Evolutionary conservation across 768 basidiomycete genomes (phyloP).

Genomic region (Leccinum uliginosum): DNA sequence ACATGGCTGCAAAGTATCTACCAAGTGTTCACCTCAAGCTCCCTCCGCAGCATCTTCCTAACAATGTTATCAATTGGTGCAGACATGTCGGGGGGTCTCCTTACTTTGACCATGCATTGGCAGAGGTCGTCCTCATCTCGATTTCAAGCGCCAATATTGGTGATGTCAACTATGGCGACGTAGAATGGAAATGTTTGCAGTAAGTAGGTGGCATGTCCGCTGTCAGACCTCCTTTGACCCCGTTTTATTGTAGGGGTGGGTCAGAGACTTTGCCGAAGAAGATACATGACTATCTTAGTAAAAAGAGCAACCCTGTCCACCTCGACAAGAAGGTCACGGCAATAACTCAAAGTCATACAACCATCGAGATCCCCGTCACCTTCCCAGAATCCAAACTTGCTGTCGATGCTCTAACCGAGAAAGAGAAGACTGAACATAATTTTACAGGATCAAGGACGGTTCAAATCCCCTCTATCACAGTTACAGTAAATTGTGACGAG

Average conservation of each 20-base stretch:
- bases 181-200: neutral
- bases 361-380: neutral
- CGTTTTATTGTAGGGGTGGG: neutral
- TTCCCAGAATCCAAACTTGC: neutral
- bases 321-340: too few species aligned
- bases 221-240: neutral
- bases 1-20: conserved; percentile 19
- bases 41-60: conserved; percentile 12
- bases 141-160: too few species aligned
- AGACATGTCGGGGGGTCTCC: neutral
- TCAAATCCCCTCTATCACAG: neutral
- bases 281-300: neutral
- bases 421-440: neutral
- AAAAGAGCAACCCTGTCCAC: too few species aligned
- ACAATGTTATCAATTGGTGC: conserved; percentile 28
- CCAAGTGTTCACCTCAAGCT: conserved; percentile 15
- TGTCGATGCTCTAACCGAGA: neutral
- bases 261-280: neutral
- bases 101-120: neutral
- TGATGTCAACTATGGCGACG: too few species aligned
- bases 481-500: neutral
- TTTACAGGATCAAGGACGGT: neutral
- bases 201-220: neutral
- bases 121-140: too few species aligned
- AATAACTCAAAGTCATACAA: too few species aligned